phyloP scores from a whole-genome alignment of 2,329 filamentous ascomycete species.

The Aspergillus flavus region DNA sequence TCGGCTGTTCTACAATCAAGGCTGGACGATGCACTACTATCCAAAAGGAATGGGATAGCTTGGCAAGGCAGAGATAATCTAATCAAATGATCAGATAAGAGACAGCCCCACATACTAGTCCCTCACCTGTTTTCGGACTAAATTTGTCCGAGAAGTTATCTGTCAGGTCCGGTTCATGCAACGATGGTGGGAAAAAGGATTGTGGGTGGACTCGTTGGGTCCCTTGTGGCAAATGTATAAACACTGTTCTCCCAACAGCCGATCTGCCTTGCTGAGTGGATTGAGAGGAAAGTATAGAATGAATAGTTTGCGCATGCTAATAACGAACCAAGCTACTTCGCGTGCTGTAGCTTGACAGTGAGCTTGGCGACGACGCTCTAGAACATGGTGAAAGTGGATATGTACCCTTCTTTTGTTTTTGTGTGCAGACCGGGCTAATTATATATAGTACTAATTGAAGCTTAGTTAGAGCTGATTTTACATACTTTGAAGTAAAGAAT shows the following conservation, averaged over 20 bases:
- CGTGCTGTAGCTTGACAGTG: too few relatives aligned
- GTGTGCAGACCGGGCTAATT: not conserved
- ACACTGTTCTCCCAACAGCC: too few relatives aligned
- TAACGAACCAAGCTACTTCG: too few relatives aligned
- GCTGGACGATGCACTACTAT: not conserved
- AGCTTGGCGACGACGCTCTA: too few relatives aligned
- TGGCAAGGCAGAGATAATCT: not conserved
- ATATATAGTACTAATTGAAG: not conserved
- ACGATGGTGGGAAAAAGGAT: not conserved
- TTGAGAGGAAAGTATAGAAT: too few relatives aligned
- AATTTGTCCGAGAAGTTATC: not conserved
- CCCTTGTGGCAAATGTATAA: too few relatives aligned
- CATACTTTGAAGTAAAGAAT: not conserved
- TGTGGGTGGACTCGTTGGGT: too few relatives aligned
- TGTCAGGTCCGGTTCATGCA: not conserved
- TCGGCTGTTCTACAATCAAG: not conserved
- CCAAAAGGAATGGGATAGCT: not conserved
- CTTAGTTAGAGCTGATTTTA: not conserved
- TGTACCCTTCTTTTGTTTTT: not conserved
- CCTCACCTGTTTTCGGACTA: not conserved
- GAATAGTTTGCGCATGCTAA: too few relatives aligned
- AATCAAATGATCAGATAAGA: constrained; percentile 4
- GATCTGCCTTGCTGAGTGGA: too few relatives aligned
- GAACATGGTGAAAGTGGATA: too few relatives aligned
- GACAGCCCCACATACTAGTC: not conserved